A percentile compares a stretch with the other conserved stretches of the same genome.
Evolutionary conservation across 129 eudicot species (phyloP).

Genomic region (Oenanthe sinensis): DNA sequence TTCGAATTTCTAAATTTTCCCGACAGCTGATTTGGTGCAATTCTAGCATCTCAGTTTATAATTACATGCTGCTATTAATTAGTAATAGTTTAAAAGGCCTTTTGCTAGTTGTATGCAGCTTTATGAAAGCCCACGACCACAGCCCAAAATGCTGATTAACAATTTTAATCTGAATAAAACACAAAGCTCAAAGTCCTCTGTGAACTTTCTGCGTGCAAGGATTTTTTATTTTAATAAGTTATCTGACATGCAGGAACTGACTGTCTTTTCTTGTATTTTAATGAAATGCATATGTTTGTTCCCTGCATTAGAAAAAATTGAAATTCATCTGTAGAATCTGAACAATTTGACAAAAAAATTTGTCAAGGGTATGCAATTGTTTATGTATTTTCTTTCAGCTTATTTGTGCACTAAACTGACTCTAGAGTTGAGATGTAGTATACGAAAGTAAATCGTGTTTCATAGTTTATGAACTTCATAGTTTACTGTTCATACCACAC

Average conservation of each 20-base stretch:
- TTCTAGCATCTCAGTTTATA: neutral
- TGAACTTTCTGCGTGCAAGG: neutral
- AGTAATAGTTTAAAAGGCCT: neutral
- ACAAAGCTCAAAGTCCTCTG: neutral
- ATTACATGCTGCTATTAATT: neutral
- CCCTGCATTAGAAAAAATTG: neutral
- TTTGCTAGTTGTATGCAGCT: neutral
- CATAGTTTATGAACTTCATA: neutral
- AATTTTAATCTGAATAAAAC: neutral
- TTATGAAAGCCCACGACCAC: neutral
- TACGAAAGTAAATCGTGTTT: neutral
- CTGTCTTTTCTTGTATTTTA: neutral
- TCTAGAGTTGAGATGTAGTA: neutral
- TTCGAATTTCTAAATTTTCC: no score
- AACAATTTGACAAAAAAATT: neutral
- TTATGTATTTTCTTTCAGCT: neutral
- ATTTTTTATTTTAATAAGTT: neutral
- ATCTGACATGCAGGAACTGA: neutral
- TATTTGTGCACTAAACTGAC: neutral
- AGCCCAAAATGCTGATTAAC: neutral
- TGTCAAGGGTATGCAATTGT: neutral
- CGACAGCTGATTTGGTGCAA: no score
- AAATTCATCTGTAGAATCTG: neutral
- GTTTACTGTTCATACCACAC: neutral
- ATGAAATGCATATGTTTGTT: neutral